phyloP scores from a whole-genome alignment of 208 protist species.

The Crithidia bombi region DNA sequence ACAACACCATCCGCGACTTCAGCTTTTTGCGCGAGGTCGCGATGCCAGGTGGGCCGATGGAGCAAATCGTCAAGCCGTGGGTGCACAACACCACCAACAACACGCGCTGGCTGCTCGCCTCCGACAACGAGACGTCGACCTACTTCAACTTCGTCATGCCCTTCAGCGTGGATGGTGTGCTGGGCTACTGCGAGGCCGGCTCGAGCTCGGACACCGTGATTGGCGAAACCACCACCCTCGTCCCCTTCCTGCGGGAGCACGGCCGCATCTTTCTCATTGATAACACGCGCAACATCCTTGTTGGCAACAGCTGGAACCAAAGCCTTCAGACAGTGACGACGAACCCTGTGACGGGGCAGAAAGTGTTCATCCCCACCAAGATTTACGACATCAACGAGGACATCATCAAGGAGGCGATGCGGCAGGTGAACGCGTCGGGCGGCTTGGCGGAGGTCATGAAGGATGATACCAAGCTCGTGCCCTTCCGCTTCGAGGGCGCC shows the following conservation, averaged over 20 bases:
- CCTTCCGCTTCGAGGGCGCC: slow-evolving; percentile 44
- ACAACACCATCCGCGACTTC: slow-evolving; percentile 21
- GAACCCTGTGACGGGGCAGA: slow-evolving; percentile 15
- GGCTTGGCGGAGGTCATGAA: slow-evolving; percentile 25
- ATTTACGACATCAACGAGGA: slow-evolving; percentile 51
- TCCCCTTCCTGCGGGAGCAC: slow-evolving; percentile 51
- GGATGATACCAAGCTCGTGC: slow-evolving; percentile 37
- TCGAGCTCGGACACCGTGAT: slow-evolving; percentile 44
- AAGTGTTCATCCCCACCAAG: slow-evolving; percentile 19
- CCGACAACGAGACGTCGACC: slow-evolving; percentile 37
- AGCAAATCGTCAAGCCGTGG: slow-evolving; percentile 53
- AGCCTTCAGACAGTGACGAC: slow-evolving; percentile 15
- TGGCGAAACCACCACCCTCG: slow-evolving; percentile 46
- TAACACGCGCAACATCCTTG: slow-evolving; percentile 39
- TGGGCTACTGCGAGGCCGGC: slow-evolving; percentile 59
- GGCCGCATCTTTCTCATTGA: slow-evolving; percentile 69
- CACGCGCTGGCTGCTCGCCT: slow-evolving; percentile 43
- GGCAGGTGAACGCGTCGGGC: slow-evolving; percentile 27
- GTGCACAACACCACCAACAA: slow-evolving; percentile 23
- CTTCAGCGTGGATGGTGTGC: slow-evolving; percentile 48
- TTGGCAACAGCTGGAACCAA: slow-evolving; percentile 70
- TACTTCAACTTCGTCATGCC: slow-evolving; percentile 81
- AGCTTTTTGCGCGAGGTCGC: slow-evolving; percentile 28
- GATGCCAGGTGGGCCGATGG: slow-evolving; percentile 33
- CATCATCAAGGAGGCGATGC: slow-evolving; percentile 43